Base-by-base conservation (phyloP, 345 rosid species). In the Salix udensis region DNA sequence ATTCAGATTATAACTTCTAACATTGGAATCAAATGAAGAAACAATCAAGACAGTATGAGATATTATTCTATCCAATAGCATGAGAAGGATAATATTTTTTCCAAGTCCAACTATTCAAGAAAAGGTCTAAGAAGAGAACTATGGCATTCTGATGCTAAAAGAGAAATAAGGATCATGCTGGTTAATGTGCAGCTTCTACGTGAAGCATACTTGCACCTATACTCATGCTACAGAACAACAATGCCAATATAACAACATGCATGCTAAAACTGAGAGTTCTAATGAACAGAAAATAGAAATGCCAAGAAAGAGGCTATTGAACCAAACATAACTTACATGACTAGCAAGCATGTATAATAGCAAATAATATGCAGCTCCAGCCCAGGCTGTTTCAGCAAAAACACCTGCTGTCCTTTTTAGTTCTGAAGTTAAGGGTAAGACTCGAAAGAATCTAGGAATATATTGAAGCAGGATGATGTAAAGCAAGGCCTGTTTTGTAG, bases 341-440 rank as follows among this genome's bases (percentile, higher is more conserved):
- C 99, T 96, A 48, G 96, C 97, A 74, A 96, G 98, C 97, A 96
- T 91, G 89, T 93, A 96, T 71, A 93, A 76, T 26, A 96, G 89
- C 87, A 96, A 82, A 84, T 96, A 93, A 85, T 84, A 93, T 44
- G 91, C 99, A 82, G 99, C 99, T 82, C 99, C 99, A 31, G 98
- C 96, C 99, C 98, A 93, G 46, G 96, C 96, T 39, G 98, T 91
- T 88, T 96, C 96, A 74, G 97, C 98, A 79, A 96, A 89, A 71
- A 96, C 97, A 71, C 99, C 99, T 1, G 97, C 84, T 50, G 99
- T 93, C 80, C 99, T 91, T 84, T 89, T 96, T 73, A 96, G 85
- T 88, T 96, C 99, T 75, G 97, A 85, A 74, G 89, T 88, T 68
- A 96, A 79, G 2, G 99, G 98, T 12, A 85, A 18, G 28, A 92